Base-by-base conservation (phyloP, 2,329 filamentous ascomycete species). In the Xylariaceae sp. region DNA sequence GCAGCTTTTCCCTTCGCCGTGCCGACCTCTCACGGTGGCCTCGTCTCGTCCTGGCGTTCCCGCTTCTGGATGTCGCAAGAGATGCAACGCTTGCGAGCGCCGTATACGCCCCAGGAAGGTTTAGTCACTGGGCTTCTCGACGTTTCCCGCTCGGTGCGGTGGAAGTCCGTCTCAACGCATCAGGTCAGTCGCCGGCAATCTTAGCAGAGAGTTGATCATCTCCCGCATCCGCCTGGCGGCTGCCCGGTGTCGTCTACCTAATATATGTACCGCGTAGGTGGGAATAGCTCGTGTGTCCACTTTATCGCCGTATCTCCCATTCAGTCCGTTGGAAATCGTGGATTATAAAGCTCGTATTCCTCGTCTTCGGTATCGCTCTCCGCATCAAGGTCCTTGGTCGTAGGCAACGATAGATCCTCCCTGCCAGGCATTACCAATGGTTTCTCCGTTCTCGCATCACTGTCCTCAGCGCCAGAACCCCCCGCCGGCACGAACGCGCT, bases 331-430 rank as follows among this genome's bases (percentile, higher is more conserved):
- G 83, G 83, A 50, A 73, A 72, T 37, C 76, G 72, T 1, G 83
- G 83, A 61, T 86, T 75, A 67, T 88, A 88, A 49, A 85, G 75
- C 59, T 87, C 81, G 66, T 89, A 88, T 2, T 80, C 85, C 62
- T 89, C 86, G 59, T 87, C 85, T 50, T 88, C 86, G 1, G 78
- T 84, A 61, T 86, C 83, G 60, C 81, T 85, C 66, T 85, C 81
- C 1, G 66, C 69, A n/a, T 70, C 60, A 29, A 66, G 69, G 49
- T 70, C 67, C 37, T 56, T 67, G 53, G 11, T 41, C 8, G 34
- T 30, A 35, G 29, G 31, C 48, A 30, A 32, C n/a, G 29, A 32
- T 32, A n/a, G 64, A 12, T 64, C 66, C 39, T 65, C 57, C 62
- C 62, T 60, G 1, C 45, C 53, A 41, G 59, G 51, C 41, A 57